Conservation (phyloP, 768 basidiomycete genomes). For the Psilocybe cyanescens region DNA sequence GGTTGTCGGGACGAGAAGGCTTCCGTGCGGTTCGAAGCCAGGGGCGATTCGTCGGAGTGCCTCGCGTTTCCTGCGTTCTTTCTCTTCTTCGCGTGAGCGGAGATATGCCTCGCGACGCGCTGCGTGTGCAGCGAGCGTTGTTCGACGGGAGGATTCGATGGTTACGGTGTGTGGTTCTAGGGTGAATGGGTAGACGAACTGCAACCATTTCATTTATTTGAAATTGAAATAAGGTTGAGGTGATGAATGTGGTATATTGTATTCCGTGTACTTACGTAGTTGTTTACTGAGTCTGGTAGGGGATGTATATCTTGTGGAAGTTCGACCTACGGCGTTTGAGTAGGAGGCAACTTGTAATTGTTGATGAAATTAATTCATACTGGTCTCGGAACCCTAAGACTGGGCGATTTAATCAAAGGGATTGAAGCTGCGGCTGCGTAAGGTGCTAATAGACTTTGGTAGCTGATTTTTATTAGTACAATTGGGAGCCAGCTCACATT, state of each 20-base stretch:
- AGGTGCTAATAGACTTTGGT: conserved; percentile 51
- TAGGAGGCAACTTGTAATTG: not conserved
- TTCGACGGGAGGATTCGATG: conserved; percentile 72
- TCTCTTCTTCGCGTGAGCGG: conserved; percentile 74
- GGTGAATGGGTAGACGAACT: conserved; percentile 98
- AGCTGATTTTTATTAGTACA: not conserved
- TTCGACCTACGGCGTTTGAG: conserved; percentile 60
- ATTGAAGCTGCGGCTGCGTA: conserved; percentile 77
- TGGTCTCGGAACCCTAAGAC: conserved; percentile 81
- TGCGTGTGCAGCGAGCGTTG: conserved; percentile 65
- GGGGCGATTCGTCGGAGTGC: conserved; percentile 81
- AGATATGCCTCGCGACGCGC: conserved; percentile 75
- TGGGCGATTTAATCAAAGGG: conserved; percentile 92
- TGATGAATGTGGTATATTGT: not conserved
- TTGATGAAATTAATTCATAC: conserved; percentile 43
- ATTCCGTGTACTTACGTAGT: conserved; percentile 63
- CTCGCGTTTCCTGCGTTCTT: conserved; percentile 65
- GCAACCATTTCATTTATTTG: conserved; percentile 2
- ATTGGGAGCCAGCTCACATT: conserved; percentile 9
- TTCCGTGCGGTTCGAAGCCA: conserved; percentile 73
- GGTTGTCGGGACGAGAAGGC: conserved; percentile 59
- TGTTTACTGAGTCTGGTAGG: conserved; percentile 85
- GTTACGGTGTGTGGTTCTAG: conserved; percentile 86
- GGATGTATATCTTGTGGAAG: conserved; percentile 94
- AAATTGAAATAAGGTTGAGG: conserved; percentile 7